Percentiles rank a stretch among this genome's conserved stretches.
Conservation (phyloP, 805 yeast species). For the Debaryomyces hansenii region DNA sequence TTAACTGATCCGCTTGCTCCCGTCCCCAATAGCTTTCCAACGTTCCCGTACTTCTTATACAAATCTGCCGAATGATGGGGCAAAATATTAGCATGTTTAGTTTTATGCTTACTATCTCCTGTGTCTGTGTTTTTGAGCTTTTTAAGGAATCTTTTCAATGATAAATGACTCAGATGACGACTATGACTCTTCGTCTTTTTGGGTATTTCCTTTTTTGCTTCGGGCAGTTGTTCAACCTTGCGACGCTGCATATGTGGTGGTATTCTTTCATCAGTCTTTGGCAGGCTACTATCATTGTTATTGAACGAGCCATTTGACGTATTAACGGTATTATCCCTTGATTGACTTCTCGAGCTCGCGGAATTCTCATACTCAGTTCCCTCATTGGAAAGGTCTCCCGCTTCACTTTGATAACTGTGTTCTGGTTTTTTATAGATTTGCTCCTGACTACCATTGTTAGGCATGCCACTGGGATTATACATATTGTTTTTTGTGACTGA, state of each 20-base stretch:
- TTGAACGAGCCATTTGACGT: background rate
- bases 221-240: background rate
- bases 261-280: background rate
- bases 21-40: constrained; percentile 76
- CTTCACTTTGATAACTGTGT: too few species aligned
- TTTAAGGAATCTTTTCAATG: constrained; percentile 53
- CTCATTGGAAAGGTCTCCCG: background rate
- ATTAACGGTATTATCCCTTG: background rate
- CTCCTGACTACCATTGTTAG: background rate
- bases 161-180: constrained; percentile 24
- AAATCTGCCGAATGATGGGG: constrained; percentile 24
- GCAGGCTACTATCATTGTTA: background rate
- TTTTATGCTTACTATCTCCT: background rate
- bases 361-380: background rate
- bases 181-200: constrained; percentile 1
- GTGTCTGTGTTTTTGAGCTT: constrained; percentile 33
- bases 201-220: background rate
- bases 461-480: too few species aligned
- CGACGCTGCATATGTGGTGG: background rate
- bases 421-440: background rate
- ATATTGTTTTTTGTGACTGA: constrained; percentile 8
- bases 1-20: constrained; percentile 97
- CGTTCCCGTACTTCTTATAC: constrained; percentile 60
- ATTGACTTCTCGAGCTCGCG: background rate
- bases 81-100: constrained; percentile 5